Base-by-base conservation (phyloP, 805 yeast genomes). In the Lipomyces chichibuensis region DNA sequence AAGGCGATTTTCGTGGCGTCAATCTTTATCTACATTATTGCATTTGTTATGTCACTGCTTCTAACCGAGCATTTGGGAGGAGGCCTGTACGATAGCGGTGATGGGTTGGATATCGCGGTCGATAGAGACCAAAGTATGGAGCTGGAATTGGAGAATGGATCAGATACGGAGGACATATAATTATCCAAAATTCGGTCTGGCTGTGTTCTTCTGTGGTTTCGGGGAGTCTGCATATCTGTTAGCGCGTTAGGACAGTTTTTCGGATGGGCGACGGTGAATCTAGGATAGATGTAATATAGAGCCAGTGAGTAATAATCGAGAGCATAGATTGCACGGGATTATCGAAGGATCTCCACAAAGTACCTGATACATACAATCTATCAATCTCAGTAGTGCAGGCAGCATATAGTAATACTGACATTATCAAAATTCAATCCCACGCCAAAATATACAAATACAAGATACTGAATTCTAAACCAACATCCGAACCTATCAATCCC, bases 1-100 rank as follows among this genome's bases (percentile, higher is more conserved):
- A 33, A 59, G 17, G 52, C 66, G 20, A 33, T 71, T 11, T 64
- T 69, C 32, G 54, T 59, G 51, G 69, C 58, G 43, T 33, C 54
- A 6, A 29, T 59, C 5, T n/a, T 32, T 7, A 29, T 57, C 2
- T 54, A 39, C 27, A 29, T 55, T 8, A 25, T 54, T 20, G 27
- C 53, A 2, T 33, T 62, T 8, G 49, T 57, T 13, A 13, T 58
- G n/a, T 54, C 66, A 17, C 23, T 71, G 25, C 51, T 61, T 33
- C 17, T 71, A 8, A 43, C 49, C 53, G 60, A 61, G 32, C 60
- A 66, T 46, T 39, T 63, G 17, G 61, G 39, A 23, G 73, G 70
- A 32, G 65, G 71, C 13, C 52, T 66, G 32, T 70, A 68, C 43
- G 70, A 63, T 27, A 60, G 27, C 49, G 70, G 57, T n/a, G 65